Evolutionary conservation across 2,329 filamentous ascomycete genomes (phyloP), one percentile per base, ranked within the genome.

Genomic region (Curvularia spicifera): DNA sequence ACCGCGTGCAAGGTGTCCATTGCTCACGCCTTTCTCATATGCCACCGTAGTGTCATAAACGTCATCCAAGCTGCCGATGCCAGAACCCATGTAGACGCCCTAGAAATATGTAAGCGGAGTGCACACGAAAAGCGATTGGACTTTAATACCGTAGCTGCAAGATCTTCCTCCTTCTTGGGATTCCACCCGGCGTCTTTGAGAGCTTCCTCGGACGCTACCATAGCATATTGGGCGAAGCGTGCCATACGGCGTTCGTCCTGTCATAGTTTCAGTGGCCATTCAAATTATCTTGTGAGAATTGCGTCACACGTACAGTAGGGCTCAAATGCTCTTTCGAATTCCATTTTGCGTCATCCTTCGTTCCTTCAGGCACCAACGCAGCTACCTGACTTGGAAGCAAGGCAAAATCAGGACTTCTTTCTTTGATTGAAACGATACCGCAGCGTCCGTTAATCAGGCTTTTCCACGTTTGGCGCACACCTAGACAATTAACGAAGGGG

Each of bases 81-180:
- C 95, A 65, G 94, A 98, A 2, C 95, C 95, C 40, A 99, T 83
- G 71, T 94, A 97, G 1, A 99, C 91, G 0, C 95, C 95, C 85
- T 86, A 13, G 58, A 6, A 13, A 2, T 5, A 18, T 15, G 37
- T 63, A 37, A 71, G 59, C 43, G 56, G 20, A 15, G 28, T 43
- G n/a, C 24, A 45, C 33, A 5, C 6, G 24, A 13, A 28, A 2
- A 44, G n/a, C 10, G 12, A 22, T 26, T 20, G 20, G 15, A 13
- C 9, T 35, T 35, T 77, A 51, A 29, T 77, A 87, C 85, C 0
- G 93, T 96, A 53, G 84, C 83, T 71, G 96, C 90, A 24, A 85
- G 83, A 56, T 93, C 86, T 24, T 87, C 83, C 18, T 83, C 80
- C 4, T 73, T 78, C 5, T 79, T 80, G 0, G 89, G 87, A 48